Evolutionary conservation across 768 basidiomycete genomes (phyloP), one percentile per base, ranked within the genome.

Genomic region (Lactarius pseudohatsudake): DNA sequence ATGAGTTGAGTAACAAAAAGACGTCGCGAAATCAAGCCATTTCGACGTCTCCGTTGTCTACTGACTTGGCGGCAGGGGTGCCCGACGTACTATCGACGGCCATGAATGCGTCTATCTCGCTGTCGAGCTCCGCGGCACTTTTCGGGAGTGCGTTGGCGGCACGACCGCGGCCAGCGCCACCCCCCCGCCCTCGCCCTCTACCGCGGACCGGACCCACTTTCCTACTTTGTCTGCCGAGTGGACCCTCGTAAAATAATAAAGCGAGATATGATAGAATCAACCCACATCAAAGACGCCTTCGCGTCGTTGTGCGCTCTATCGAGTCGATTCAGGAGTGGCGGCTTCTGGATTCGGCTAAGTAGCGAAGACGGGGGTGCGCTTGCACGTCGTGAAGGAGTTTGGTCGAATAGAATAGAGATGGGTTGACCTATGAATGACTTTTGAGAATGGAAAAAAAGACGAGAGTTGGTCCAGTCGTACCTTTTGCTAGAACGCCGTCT

Each of bases 51-150:
- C 66, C 69, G 36, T 47, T 67, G 57, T 47, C 65, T 11, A 41
- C 59, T 26, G 50, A 47, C 50, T 67, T 69, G 26, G 47, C 28
- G 3, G 57, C 26, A 36, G 47, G 38, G 18, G 26, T 69, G 36
- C 41, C 62, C 22, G 65, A 38, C 30, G 62, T 54, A 54, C 36
- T 63, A 43, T 76, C 77, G 55, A 89, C 89, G 9, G 83, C 85
- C 91, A 93, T 91, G 72, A 92, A 92, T 3, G 88, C 85, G 70
- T 97, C 94, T 66, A 97, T 75, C 77, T 97, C 94, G 75, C 84
- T 87, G 75, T 97, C 94, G 66, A 97, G 77, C 70, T 96, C 91
- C 65, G 88, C 90, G 9, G 85, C 90, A 2, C 90, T 90, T 77
- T 91, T 87, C 4, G 84, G 81, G 56, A 61, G 3, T 45, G 54